Evolutionary conservation across 257 asterid species (phyloP).

Genomic region (Oldenlandia corymbosa): DNA sequence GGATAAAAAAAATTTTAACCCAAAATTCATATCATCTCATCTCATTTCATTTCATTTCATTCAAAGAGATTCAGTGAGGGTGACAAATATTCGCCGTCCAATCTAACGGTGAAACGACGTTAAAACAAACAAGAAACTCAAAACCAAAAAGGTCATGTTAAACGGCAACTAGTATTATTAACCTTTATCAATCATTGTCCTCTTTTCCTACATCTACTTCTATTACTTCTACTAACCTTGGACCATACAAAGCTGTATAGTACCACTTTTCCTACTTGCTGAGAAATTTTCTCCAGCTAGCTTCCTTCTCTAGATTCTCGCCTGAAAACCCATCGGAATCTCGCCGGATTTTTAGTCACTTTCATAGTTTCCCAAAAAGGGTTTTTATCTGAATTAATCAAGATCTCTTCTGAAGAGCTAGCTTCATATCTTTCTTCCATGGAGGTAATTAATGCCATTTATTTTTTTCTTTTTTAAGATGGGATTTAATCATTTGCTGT

Average conservation of each 20-base stretch:
- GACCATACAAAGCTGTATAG: not conserved
- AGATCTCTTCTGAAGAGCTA: slow-evolving; percentile 2
- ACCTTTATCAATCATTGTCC: slow-evolving; percentile 41
- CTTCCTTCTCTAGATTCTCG: slow-evolving; percentile 15
- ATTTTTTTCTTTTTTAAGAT: not conserved
- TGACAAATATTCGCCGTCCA: slow-evolving; percentile 37
- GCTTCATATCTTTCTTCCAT: not conserved
- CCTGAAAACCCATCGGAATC: slow-evolving; percentile 48
- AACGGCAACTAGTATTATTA: slow-evolving; percentile 37
- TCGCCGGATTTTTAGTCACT: slow-evolving; percentile 8
- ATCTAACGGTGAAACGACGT: slow-evolving; percentile 32
- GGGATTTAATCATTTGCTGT: no score
- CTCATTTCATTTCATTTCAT: slow-evolving; percentile 10
- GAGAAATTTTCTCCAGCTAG: slow-evolving; percentile 5
- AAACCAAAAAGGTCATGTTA: slow-evolving; percentile 17
- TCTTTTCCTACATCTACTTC: slow-evolving; percentile 16
- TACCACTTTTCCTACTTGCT: not conserved
- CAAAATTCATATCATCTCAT: slow-evolving; percentile 9
- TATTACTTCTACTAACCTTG: slow-evolving; percentile 2
- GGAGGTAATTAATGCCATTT: slow-evolving; percentile 10
- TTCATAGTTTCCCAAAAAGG: not conserved
- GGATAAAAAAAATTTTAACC: not conserved
- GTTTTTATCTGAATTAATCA: slow-evolving; percentile 6
- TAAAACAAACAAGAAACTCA: not conserved
- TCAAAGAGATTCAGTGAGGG: slow-evolving; percentile 20